Conservation (phyloP, 306 rosid species). For the Quercus wislizeni region DNA sequence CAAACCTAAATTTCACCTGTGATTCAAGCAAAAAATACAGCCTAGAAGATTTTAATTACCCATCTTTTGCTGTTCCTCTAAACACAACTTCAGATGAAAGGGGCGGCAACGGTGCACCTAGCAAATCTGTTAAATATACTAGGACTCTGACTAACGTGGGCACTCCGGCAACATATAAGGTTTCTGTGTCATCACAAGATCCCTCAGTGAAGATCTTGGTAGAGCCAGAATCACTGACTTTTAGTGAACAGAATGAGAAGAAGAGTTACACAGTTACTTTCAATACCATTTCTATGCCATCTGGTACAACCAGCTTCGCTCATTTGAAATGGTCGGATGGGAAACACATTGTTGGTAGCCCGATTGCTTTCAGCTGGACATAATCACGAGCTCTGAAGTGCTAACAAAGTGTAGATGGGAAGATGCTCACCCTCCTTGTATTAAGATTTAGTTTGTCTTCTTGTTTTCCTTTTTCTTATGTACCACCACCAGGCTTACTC, state of each 20-base stretch:
- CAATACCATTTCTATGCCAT: conserved; percentile 46
- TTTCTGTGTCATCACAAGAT: conserved; percentile 36
- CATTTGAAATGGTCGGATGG: conserved; percentile 88
- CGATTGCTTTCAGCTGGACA: conserved; percentile 81
- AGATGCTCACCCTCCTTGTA: neutral
- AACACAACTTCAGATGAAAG: conserved; percentile 45
- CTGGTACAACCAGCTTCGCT: conserved; percentile 60
- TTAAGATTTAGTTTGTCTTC: neutral
- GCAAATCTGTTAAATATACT: conserved; percentile 42
- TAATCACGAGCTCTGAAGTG: conserved; percentile 23
- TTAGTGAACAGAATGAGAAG: conserved; percentile 44
- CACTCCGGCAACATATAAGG: conserved; percentile 53
- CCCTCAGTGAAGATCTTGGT: conserved; percentile 63
- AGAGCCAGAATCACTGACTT: conserved; percentile 61
- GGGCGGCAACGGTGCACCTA: conserved; percentile 38
- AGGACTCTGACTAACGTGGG: conserved; percentile 83
- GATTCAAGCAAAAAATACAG: conserved; percentile 49
- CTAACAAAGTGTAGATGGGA: neutral
- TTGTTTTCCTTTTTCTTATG: conserved; percentile 10
- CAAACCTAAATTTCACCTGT: conserved; percentile 52
- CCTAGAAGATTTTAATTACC: conserved; percentile 76
- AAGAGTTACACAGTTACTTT: conserved; percentile 71
- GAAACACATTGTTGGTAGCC: conserved; percentile 68
- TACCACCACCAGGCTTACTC: conserved; percentile 13
- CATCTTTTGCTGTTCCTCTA: conserved; percentile 82